Conservation (phyloP, 2,329 filamentous ascomycete genomes). For the Nigrograna mackinnonii region DNA sequence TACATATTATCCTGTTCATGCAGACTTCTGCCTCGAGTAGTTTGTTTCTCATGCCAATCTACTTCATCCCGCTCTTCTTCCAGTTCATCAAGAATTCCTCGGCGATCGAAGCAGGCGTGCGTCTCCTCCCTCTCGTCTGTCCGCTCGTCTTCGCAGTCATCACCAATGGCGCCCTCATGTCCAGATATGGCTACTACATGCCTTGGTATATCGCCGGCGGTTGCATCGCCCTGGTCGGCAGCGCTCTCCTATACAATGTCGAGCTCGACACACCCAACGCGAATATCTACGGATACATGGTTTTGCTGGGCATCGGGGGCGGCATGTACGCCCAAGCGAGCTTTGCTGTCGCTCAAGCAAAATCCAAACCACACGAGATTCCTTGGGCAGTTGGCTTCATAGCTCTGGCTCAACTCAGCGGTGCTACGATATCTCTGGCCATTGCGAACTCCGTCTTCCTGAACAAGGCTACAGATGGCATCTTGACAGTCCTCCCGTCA, state of each 20-base stretch:
- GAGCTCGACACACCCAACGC: slow-evolving; percentile 9
- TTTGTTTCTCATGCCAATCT: slow-evolving; percentile 2
- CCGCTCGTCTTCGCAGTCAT: slow-evolving; percentile 17
- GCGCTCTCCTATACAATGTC: slow-evolving; percentile 28
- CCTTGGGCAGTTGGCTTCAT: slow-evolving; percentile 16
- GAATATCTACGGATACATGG: slow-evolving; percentile 24
- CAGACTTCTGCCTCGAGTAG: slow-evolving; percentile 14
- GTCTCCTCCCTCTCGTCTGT: slow-evolving; percentile 27
- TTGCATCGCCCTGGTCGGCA: slow-evolving; percentile 38
- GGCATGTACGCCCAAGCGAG: slow-evolving; percentile 15
- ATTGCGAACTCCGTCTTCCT: slow-evolving; percentile 15
- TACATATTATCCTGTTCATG: slow-evolving; percentile 5
- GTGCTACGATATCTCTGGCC: slow-evolving; percentile 12
- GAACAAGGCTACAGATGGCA: slow-evolving; percentile 5
- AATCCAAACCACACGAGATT: slow-evolving; percentile 10
- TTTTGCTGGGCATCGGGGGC: slow-evolving; percentile 21
- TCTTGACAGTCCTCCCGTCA: slow-evolving; percentile 3
- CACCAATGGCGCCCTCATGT: slow-evolving; percentile 18
- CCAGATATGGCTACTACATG: slow-evolving; percentile 18
- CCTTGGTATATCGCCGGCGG: slow-evolving; percentile 31
- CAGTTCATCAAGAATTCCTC: slow-evolving; percentile 18
- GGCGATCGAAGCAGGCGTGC: slow-evolving; percentile 20
- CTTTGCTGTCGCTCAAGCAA: slow-evolving; percentile 14
- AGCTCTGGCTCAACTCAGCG: slow-evolving; percentile 13
- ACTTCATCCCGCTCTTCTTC: slow-evolving; percentile 11